Evolutionary conservation across 306 rosid genomes (phyloP).

Genomic region (Gastrolobium villosum): DNA sequence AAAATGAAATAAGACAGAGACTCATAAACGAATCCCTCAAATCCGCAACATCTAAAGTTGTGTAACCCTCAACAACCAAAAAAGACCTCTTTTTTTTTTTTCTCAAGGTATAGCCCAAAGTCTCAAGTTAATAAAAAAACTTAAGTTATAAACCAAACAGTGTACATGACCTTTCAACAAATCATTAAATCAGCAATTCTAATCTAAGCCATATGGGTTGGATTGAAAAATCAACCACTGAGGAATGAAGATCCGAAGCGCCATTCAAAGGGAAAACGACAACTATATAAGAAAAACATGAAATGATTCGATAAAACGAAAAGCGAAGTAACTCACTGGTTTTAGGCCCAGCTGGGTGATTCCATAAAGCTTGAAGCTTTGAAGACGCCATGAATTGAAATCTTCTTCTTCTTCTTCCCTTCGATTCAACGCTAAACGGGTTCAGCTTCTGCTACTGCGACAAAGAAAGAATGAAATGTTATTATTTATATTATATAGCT

Average conservation of each 20-base stretch:
- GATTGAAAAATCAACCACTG: background rate
- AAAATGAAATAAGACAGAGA: background rate
- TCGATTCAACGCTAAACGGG: conserved; percentile 28
- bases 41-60: background rate
- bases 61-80: conserved; percentile 19
- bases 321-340: conserved; percentile 71
- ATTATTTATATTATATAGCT: background rate
- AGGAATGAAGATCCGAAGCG: conserved; percentile 26
- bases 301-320: background rate
- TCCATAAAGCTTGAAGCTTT: conserved; percentile 92
- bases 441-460: background rate
- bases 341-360: conserved; percentile 99
- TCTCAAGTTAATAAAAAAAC: conserved; percentile 7
- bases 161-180: conserved; percentile 25
- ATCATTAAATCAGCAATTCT: background rate
- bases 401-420: conserved; percentile 32
- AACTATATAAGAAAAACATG: background rate
- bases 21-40: conserved; percentile 15
- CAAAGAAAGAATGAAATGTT: background rate
- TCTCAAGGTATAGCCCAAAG: background rate
- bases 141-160: background rate
- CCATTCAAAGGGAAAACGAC: conserved; percentile 2
- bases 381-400: conserved; percentile 75
- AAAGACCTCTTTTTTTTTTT: background rate
- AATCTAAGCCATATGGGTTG: background rate